Base-by-base conservation (phyloP, 2,329 filamentous ascomycete genomes). In the Lizonia empirigonia region DNA sequence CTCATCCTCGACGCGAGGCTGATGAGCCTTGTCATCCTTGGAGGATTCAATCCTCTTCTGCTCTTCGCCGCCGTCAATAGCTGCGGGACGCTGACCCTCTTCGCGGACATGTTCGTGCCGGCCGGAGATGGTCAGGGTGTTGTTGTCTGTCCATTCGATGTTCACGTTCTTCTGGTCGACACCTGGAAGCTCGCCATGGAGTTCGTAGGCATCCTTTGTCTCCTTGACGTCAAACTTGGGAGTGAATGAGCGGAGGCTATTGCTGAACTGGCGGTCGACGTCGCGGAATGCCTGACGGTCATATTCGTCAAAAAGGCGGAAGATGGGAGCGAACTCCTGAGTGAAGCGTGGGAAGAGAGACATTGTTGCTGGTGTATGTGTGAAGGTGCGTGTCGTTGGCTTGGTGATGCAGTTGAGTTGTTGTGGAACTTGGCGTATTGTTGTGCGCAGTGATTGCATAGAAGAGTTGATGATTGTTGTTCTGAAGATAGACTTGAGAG, bases 161-260 rank as follows among this genome's bases (percentile, higher is more conserved):
- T 82, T 78, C 66, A 94, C 78, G 65, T 91, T 79, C 63, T 89
- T 85, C 76, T 90, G 88, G 56, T 83, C 82, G 62, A 92, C 79
- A 47, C 90, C 90, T 0, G 89, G 86, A 5, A 93, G 83, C 74
- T 93, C 89, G 64, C 89, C 90, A 64, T 92, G 85, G 16, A 93
- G 85, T 74, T 93, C 86, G 69, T 91, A 93, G 57, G 78, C 71
- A 5, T 84, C 75, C 54, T 82, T 81, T 10, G 82, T 83, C 77
- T 94, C 90, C 70, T 83, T 86, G 55, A 92, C 80, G 65, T 93
- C 89, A 68, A 93, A 93, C 74, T 85, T 88, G 46, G 89, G 90
- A 50, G 83, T 82, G 82, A 91, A 92, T 67, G 82, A 77, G 37
- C 77, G 78, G 38, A 81, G 60, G 34, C 40, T 58, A 34, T 61